These are phyloP conservation scores for Ganoderma resinaceum DNA, from an alignment of 1,284 basidiomycete species.

Conservation along the genomic window DNA sequence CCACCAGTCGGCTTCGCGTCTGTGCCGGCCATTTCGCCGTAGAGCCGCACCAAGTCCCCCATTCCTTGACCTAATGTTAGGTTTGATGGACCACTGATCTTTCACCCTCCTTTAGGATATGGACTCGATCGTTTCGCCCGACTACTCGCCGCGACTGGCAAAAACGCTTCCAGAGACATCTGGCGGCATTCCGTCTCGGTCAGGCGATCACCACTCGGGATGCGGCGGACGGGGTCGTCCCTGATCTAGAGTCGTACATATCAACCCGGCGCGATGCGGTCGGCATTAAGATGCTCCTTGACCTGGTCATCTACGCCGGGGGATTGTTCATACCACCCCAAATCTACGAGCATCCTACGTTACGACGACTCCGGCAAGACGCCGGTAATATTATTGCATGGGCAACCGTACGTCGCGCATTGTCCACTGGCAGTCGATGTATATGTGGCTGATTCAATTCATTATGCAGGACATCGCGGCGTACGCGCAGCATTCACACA, in stretches of 20 bases:
- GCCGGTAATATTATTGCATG: slow-evolving; percentile 55
- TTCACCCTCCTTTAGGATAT: slow-evolving; percentile 23
- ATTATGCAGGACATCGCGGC: slow-evolving; percentile 54
- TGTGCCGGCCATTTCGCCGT: neutral
- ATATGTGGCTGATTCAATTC: slow-evolving; percentile 15
- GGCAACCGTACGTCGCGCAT: slow-evolving; percentile 48
- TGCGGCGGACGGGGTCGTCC: slow-evolving; percentile 38
- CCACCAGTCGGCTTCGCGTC: slow-evolving; percentile 1
- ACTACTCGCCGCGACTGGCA: slow-evolving; percentile 35
- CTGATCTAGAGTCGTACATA: slow-evolving; percentile 55
- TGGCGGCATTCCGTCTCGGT: slow-evolving; percentile 39
- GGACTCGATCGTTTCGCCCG: slow-evolving; percentile 28
- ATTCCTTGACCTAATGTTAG: neutral
- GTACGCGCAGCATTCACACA: slow-evolving; percentile 51
- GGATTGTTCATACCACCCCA: slow-evolving; percentile 50
- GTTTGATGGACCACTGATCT: neutral
- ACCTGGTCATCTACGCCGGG: slow-evolving; percentile 60
- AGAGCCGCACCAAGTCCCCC: slow-evolving; percentile 7
- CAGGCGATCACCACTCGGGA: slow-evolving; percentile 34
- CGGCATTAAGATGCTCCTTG: slow-evolving; percentile 58
- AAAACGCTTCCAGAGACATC: slow-evolving; percentile 39
- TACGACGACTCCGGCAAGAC: slow-evolving; percentile 45
- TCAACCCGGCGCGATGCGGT: slow-evolving; percentile 52
- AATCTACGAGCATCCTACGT: slow-evolving; percentile 37
- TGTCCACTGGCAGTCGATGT: neutral